These are phyloP conservation scores for Aspergillus fumigatus DNA, from an alignment of 2,329 filamentous ascomycete genomes.

Conservation along the genomic window DNA sequence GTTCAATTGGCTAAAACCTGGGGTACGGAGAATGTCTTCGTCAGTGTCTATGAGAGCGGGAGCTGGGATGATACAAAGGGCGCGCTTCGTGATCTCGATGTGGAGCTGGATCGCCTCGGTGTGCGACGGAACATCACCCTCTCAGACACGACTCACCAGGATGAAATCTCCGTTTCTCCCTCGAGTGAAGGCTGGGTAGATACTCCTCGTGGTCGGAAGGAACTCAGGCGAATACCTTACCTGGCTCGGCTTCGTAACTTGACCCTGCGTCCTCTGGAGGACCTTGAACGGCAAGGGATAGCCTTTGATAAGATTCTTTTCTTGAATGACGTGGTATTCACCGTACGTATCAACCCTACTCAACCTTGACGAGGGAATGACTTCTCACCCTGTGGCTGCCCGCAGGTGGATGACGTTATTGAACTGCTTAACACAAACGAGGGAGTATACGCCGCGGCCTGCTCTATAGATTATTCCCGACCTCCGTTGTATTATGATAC, in stretches of 20 bases:
- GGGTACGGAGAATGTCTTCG: conserved; percentile 61
- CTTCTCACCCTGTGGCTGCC: background rate
- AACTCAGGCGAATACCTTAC: conserved; percentile 65
- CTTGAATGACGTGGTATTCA: conserved; percentile 48
- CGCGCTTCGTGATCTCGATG: conserved; percentile 55
- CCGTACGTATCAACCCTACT: conserved; percentile 20
- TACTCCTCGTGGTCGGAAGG: conserved; percentile 50
- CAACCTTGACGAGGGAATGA: conserved; percentile 10
- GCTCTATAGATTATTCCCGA: conserved; percentile 65
- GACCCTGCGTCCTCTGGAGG: conserved; percentile 56
- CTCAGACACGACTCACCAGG: conserved; percentile 55
- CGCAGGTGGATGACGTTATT: conserved; percentile 48
- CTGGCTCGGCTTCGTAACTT: conserved; percentile 61
- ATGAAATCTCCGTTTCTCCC: conserved; percentile 48
- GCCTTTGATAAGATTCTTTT: conserved; percentile 57
- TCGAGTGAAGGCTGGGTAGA: conserved; percentile 58
- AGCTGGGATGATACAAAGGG: conserved; percentile 65
- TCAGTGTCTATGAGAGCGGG: conserved; percentile 65
- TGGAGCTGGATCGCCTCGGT: conserved; percentile 47
- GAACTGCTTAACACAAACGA: conserved; percentile 56
- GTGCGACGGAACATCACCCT: conserved; percentile 54
- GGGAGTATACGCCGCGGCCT: conserved; percentile 61
- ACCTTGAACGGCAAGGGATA: conserved; percentile 48
- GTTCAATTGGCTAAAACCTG: conserved; percentile 53
- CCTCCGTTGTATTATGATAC: conserved; percentile 69